phyloP scores from a whole-genome alignment of 768 basidiomycete species.

The Postia placenta region DNA sequence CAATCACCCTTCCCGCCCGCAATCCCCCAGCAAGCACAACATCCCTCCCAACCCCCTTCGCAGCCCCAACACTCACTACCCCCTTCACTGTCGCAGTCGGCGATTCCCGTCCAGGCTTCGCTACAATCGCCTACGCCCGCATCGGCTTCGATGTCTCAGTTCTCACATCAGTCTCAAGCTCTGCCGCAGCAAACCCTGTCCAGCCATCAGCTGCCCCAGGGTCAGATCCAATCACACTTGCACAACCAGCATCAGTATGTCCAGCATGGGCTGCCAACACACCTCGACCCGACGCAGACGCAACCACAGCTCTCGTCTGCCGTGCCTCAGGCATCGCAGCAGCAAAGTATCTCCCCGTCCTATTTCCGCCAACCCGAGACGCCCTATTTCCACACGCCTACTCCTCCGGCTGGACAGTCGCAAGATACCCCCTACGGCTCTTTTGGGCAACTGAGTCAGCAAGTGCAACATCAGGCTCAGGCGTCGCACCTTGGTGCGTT shows the following conservation, averaged over 20 bases:
- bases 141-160: slow-evolving; percentile 25
- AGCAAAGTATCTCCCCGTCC: slow-evolving; percentile 37
- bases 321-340: slow-evolving; percentile 27
- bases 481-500: slow-evolving; percentile 48
- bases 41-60: slow-evolving; percentile 8
- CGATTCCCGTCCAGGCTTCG: slow-evolving; percentile 19
- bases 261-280: slow-evolving; percentile 60
- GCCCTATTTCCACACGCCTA: slow-evolving; percentile 75
- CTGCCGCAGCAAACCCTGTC: slow-evolving; percentile 17
- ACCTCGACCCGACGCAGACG: slow-evolving; percentile 54
- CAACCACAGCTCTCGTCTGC: slow-evolving; percentile 34
- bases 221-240: slow-evolving; percentile 11
- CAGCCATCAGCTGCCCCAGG: slow-evolving; percentile 17
- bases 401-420: slow-evolving; percentile 61
- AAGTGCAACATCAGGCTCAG: slow-evolving; percentile 56
- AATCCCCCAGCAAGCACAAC: slow-evolving; percentile 21
- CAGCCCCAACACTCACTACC: slow-evolving; percentile 16
- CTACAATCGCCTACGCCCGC: slow-evolving; percentile 23
- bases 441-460: slow-evolving; percentile 60
- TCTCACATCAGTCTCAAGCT: slow-evolving; percentile 23
- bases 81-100: slow-evolving; percentile 21
- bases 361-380: slow-evolving; percentile 70
- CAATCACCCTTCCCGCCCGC: slow-evolving; percentile 20
- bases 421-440: slow-evolving; percentile 60
- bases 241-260: slow-evolving; percentile 45